Conservation (phyloP, 805 yeast species). For the Kazachstania psychrophila region DNA sequence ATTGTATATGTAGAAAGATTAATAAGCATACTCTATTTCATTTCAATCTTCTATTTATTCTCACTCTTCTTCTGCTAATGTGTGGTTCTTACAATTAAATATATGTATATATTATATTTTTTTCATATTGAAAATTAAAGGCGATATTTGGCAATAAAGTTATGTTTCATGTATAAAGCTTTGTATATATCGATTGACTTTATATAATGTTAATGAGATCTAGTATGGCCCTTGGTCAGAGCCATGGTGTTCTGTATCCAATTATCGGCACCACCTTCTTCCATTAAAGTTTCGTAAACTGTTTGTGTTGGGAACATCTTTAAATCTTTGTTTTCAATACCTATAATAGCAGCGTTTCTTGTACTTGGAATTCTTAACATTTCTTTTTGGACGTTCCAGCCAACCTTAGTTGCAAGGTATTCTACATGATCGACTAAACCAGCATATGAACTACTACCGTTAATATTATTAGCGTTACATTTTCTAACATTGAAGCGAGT, state of each 20-base stretch:
- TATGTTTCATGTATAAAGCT: no score
- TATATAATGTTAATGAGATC: constrained; percentile 45
- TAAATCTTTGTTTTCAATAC: constrained; percentile 37
- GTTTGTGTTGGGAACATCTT: constrained; percentile 26
- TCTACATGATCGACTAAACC: constrained; percentile 81
- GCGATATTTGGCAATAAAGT: no score
- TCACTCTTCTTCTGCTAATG: no score
- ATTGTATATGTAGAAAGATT: no score
- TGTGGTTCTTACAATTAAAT: no score
- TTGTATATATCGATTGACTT: not conserved
- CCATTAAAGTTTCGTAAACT: constrained; percentile 51
- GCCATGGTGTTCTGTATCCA: constrained; percentile 80
- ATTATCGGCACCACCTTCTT: constrained; percentile 84
- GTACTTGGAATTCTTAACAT: constrained; percentile 91
- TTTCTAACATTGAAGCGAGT: constrained; percentile 48
- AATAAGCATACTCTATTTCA: no score
- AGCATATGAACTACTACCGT: constrained; percentile 58
- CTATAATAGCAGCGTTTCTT: constrained; percentile 82
- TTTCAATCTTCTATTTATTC: no score
- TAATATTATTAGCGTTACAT: constrained; percentile 9
- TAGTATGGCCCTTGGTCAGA: constrained; percentile 58
- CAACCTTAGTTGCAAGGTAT: constrained; percentile 52
- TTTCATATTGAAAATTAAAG: no score
- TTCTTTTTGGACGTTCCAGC: constrained; percentile 82
- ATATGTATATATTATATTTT: no score